These are phyloP conservation scores for Allium cepa DNA, from an alignment of 106 monocot species.

Conservation along the genomic window DNA sequence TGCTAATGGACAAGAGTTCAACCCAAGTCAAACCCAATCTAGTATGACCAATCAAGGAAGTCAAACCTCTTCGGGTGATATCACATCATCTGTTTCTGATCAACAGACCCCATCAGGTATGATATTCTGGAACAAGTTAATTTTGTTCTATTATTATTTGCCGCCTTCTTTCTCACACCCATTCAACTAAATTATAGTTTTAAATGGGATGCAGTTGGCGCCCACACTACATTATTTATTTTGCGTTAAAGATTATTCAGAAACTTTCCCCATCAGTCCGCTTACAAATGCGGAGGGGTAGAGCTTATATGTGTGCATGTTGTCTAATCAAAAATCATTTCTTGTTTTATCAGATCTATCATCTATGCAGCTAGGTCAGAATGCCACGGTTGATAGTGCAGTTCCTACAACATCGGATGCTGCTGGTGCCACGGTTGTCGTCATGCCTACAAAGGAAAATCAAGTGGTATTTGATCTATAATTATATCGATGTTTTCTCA, in stretches of 20 bases:
- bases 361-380: background rate
- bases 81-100: conserved; percentile 12
- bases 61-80: conserved; percentile 1
- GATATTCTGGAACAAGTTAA: no score
- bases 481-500: no score
- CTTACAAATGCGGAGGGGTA: no score
- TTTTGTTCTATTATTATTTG: no score
- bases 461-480: conserved; percentile 4
- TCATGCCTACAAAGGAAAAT: conserved; percentile 2
- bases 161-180: no score
- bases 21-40: conserved; percentile 11
- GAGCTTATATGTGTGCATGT: no score
- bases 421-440: background rate
- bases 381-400: background rate
- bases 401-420: background rate
- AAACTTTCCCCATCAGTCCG: no score
- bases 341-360: background rate
- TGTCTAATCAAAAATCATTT: no score
- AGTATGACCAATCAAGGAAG: background rate
- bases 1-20: conserved; percentile 8
- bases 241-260: no score
- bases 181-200: no score
- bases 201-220: no score
- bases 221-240: no score
- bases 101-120: background rate